Evolutionary conservation across 1,139 yeast genomes (phyloP), one percentile per base, ranked within the genome.

Genomic region (Diutina sp.): DNA sequence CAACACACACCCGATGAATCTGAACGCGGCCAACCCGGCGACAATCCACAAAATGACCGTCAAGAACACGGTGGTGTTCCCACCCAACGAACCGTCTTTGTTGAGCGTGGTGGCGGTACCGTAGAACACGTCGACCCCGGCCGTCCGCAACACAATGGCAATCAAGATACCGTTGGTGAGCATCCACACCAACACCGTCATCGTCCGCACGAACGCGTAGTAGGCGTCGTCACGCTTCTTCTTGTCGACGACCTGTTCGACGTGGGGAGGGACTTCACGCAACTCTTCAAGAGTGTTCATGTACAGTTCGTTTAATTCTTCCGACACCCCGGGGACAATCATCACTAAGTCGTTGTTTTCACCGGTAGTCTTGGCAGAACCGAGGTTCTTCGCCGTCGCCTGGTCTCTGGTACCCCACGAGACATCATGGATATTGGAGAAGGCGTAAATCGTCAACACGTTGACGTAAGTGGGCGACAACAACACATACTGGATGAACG

Each of bases 391-490:
- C 58, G 82, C 82, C 50, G 72, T 74, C 38, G 81, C 82, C 57
- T 79, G 87, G 32, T 90, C 91, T 68, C 87, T 86, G 30, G 93
- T 87, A 66, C 95, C 95, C 95, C 95, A 87, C 0, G 93, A 84
- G 56, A 87, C 85, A 70, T 87, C 95, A 68, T 87, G 91, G 62
- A 87, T 85, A 67, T 87, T 87, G 74, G 95, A 87, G 69, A 87
- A 87, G 6, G 95, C 89, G 67, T 87, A 87, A 58, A 87, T 90
- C 65, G 87, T 87, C 64, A 87, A 75, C 56, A 87, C 87, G 65
- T 87, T 87, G 67, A 86, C 81, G 69, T 87, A 87, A 1, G 88
- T 79, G 1, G 95, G 95, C 53, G 89, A 82, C 58, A 87, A 70
- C 58, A 87, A 71, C 57, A 87, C 71, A 65, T 87, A 87, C 68